Base-by-base conservation (phyloP, 2,329 filamentous ascomycete species). In the Cladosporium halotolerans region DNA sequence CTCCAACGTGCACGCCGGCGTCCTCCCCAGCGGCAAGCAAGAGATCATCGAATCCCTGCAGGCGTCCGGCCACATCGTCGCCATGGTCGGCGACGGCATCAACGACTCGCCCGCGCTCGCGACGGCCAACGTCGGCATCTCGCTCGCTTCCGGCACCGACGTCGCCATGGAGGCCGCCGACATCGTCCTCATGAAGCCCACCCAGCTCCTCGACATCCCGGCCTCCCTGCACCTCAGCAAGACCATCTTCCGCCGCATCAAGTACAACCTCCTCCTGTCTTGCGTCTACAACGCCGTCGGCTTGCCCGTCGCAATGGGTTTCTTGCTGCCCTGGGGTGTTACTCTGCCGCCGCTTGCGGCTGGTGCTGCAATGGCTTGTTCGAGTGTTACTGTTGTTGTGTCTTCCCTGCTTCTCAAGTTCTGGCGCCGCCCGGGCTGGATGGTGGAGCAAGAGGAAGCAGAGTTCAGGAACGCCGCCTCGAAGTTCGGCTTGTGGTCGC, bases 31-130 rank as follows among this genome's bases (percentile, higher is more conserved):
- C 58, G 88, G 95, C 72, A 99, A 99, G 69, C 91, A 95, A 68
- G 76, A 80, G 28, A 95, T 97, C 61, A 79, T 99, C 62, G 81
- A 83, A 46, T 75, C 85, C 51, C 79, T 97, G 14, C 89, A 96
- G 72, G 75, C 78, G 0, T 71, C 77, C 47, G 89, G 89, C 56
- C 81, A 90, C 62, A 77, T 86, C 46, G 89, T 97, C 23, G 93
- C 89, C 61, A 99, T 99, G 93, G 91, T 97, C 11, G 91, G 93
- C 49, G 93, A 99, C 69, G 93, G 93, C 40, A 96, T 99, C 79
- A 99, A 99, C 71, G 93, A 99, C 74, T 96, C 90, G 0, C 93
- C 93, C 0, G 93, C 93, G 0, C 82, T 99, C 9, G 93, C 90
- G 0, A 95, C 90, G 0, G 91, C 93, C 9, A 85, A 95, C 62